Percentiles rank a stretch among this genome's conserved stretches.
Conservation (phyloP, 768 basidiomycete genomes). For the Lactarius hatsudake region DNA sequence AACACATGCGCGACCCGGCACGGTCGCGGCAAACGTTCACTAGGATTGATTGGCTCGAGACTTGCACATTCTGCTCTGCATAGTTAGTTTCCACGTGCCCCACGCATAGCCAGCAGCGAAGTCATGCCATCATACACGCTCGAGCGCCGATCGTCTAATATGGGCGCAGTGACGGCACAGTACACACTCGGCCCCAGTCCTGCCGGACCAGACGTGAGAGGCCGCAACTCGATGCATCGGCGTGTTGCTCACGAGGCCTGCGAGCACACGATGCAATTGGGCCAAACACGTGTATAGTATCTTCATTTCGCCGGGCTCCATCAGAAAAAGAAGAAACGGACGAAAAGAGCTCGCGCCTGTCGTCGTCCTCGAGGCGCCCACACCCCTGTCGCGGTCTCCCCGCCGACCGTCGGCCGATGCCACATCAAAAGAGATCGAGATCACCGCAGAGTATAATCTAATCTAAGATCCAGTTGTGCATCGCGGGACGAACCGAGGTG, state of each 20-base stretch:
- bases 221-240: not conserved
- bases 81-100: not conserved
- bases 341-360: not conserved
- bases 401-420: not conserved
- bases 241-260: not conserved
- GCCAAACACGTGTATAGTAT: not conserved
- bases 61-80: not conserved
- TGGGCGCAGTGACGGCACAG: not conserved
- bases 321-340: not conserved
- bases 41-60: not conserved
- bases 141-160: not conserved
- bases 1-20: not conserved
- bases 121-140: not conserved
- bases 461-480: not conserved
- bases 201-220: not conserved
- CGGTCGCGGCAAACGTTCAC: not conserved
- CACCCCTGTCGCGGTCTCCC: not conserved
- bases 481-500: not conserved
- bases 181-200: not conserved
- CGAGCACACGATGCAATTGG: not conserved
- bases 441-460: not conserved
- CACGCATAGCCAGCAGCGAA: not conserved
- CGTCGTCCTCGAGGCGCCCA: not conserved
- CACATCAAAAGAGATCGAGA: not conserved
- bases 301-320: not conserved